Base-by-base conservation (phyloP, 768 basidiomycete genomes). In the Artomyces pyxidatus region DNA sequence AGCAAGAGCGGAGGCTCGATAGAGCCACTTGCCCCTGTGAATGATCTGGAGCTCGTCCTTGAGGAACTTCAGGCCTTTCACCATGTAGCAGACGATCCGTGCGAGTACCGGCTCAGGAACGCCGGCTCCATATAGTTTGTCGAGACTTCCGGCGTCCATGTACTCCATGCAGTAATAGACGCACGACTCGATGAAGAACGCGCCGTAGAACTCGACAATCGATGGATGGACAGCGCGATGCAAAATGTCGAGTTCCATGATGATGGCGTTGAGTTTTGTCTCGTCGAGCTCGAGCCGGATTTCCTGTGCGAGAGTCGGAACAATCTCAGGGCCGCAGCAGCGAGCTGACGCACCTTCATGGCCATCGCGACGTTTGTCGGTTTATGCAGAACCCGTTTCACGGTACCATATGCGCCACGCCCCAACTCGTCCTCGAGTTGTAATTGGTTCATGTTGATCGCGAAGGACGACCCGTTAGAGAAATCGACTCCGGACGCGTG, bases 151-250 rank as follows among this genome's bases (percentile, higher is more conserved):
- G 10, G 93, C 94, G 63, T 99, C 95, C 96, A 99, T 99, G 69
- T 85, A 90, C 72, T 99, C 96, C 94, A 98, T 98, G 68, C 94
- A 98, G 65, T 96, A 97, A 69, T 99, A 97, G 21, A 99, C 96
- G 65, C 95, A 99, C n/a, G 90, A 90, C 63, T 99, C 96, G 67
- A 96, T 93, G 68, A 96, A 97, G 72, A 99, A 99, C 4, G 96
- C 96, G 38, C 96, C 96, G 63, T 95, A 98, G 59, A 99, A 99
- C 53, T 98, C 96, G 60, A 99, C 90, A 56, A 98, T 98, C 61
- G 89, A 83, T 3, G 87, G 88, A 8, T 87, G 83, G 38, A 85
- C 77, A 3, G 94, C 94, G 23, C 93, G 88, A 66, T 99, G 96
- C 6, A 99, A 80, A 56, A 99, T 87, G 63, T 99, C 95, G 47